phyloP scores from a whole-genome alignment of 2,329 filamentous ascomycete species.

The Neofusicoccum cordaticola region DNA sequence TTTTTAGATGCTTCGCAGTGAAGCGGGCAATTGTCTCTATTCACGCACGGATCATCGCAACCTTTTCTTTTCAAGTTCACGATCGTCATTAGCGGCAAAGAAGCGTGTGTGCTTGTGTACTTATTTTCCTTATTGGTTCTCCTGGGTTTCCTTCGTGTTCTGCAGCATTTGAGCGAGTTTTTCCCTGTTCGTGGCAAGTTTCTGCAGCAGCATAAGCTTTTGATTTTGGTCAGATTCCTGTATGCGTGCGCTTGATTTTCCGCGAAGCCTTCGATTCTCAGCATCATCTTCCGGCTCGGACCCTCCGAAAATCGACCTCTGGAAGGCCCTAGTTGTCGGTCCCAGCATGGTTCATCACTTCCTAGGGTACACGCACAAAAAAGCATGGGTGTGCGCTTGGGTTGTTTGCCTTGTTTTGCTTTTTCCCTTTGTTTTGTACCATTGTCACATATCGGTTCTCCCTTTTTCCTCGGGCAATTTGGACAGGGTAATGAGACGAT shows the following conservation, averaged over 20 bases:
- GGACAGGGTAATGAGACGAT: background rate
- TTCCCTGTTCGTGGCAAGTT: background rate
- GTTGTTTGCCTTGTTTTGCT: conserved; percentile 2
- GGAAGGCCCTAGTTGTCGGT: background rate
- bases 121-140: conserved; percentile 8
- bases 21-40: background rate
- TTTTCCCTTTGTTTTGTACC: conserved; percentile 4
- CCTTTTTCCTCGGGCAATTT: background rate
- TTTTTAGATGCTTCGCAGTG: conserved; percentile 3
- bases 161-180: conserved; percentile 18
- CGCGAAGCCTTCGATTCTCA: background rate
- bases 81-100: conserved; percentile 6
- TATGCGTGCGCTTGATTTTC: background rate
- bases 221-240: background rate
- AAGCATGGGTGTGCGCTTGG: conserved; percentile 4
- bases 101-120: conserved; percentile 10
- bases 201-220: conserved; percentile 5
- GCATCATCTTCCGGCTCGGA: conserved; percentile 3
- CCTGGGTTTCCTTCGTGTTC: background rate
- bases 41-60: background rate
- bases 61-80: background rate
- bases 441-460: conserved; percentile 5
- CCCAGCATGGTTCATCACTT: background rate
- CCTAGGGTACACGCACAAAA: background rate
- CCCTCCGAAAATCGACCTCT: background rate